A percentile compares a stretch with the other conserved stretches of the same genome.
Conservation (phyloP, 768 basidiomycete genomes). For the Gautieria morchelliformis region DNA sequence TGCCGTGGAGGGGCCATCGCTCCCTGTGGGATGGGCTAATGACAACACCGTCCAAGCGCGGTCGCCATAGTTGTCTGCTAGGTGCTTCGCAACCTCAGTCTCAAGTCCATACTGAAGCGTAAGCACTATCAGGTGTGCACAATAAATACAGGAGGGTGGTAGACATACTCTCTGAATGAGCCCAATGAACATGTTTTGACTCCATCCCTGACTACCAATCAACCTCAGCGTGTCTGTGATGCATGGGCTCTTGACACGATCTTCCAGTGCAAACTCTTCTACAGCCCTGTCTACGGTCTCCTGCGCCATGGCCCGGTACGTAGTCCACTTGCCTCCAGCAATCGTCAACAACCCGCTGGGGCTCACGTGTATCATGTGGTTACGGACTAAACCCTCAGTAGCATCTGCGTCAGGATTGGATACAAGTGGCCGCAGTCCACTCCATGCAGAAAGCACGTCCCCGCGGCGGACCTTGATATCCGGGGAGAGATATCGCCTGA, state of each 20-base stretch:
- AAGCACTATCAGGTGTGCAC: background rate
- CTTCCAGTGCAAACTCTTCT: slow-evolving; percentile 60
- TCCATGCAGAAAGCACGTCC: slow-evolving; percentile 94
- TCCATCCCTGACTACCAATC: slow-evolving; percentile 92
- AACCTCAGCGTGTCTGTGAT: slow-evolving; percentile 75
- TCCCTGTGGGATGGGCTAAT: slow-evolving; percentile 69
- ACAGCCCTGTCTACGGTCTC: slow-evolving; percentile 88
- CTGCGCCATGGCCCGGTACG: slow-evolving; percentile 91
- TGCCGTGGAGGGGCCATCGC: slow-evolving; percentile 82
- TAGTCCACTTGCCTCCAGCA: slow-evolving; percentile 98
- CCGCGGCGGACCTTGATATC: slow-evolving; percentile 92
- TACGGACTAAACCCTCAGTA: slow-evolving; percentile 86
- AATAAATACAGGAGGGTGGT: background rate
- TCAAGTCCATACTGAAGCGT: slow-evolving; percentile 69
- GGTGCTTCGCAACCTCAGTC: slow-evolving; percentile 85
- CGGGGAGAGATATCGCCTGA: slow-evolving; percentile 76
- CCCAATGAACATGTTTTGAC: slow-evolving; percentile 92
- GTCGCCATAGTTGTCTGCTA: slow-evolving; percentile 92
- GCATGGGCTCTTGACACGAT: slow-evolving; percentile 47
- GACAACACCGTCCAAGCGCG: slow-evolving; percentile 92
- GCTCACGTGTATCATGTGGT: slow-evolving; percentile 83
- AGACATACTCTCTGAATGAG: slow-evolving; percentile 75
- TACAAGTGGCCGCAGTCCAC: slow-evolving; percentile 84
- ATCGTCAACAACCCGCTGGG: slow-evolving; percentile 83
- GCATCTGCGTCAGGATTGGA: slow-evolving; percentile 62